Evolutionary conservation across 1,284 basidiomycete genomes (phyloP), one percentile per base, ranked within the genome.

Genomic region (Ceratobasidium sp.): DNA sequence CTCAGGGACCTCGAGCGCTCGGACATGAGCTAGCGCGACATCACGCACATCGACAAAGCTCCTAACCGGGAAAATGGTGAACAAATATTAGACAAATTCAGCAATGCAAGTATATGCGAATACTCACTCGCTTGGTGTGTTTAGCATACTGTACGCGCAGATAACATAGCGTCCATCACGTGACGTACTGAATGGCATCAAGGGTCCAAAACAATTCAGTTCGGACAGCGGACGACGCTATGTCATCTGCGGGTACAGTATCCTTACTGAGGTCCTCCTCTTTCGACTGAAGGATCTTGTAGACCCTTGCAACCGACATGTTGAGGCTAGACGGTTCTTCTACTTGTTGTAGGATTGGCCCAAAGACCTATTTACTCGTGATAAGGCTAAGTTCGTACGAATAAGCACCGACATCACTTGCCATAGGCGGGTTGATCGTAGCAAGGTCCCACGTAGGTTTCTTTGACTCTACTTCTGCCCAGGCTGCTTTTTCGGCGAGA

Each of bases 11-110:
- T 59, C 49, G 2, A 89, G 80, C 2, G 87, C 84, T 13, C 80
- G 80, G 28, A 87, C 82, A 76, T 89, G 88, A 1, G 84, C 85
- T 4, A 82, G 79, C 3, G 86, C 87, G 30, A 89, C 81, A 76
- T 89, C 87, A 32, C 87, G 83, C 1, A 90, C 88, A 76, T 91
- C 88, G 62, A 88, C 82, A 80, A 83, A 88, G 81, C 82, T 82
- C 61, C 54, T 57, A 38, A n/a, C 4, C 14, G 11, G 35, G 35
- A 11, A 38, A 81, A 1, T 44, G 82, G 79, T 2, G 74, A 73
- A 1, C 70, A 72, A 16, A 77, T 72, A 7, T 54, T 67, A 5
- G 73, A 52, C 14, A 28, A 38, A 11, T 11, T 38, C 26, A 4
- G 6, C 59, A 26, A 21, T 21, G 13, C 5, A 41, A 2, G 5